Evolutionary conservation across 2,329 filamentous ascomycete species (phyloP), one percentile per base, ranked within the genome.

Genomic region (Venturia carpophila): DNA sequence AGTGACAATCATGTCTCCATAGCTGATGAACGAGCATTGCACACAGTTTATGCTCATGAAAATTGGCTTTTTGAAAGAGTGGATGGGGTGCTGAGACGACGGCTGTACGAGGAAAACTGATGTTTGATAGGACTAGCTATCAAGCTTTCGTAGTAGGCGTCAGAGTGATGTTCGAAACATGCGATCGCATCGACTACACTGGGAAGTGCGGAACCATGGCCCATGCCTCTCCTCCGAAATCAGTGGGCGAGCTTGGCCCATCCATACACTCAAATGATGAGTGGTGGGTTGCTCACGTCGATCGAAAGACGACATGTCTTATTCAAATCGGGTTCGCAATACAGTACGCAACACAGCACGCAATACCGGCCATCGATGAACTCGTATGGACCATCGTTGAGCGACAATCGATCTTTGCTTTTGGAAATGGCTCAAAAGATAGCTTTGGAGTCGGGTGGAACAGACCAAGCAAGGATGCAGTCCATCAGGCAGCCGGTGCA

Each of bases 141-240:
- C 91, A 96, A 71, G 89, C 90, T 63, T 96, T 96, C 71, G 91
- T 96, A 64, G 92, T 89, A 15, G 95, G 96, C 71, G 84, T 83
- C 61, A 85, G 90, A 13, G 91, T 91, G 24, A 81, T 96, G 13
- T 96, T 96, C 84, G 96, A 94, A 75, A 96, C 92, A 0, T 83
- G 92, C 42, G 86, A 92, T 77, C 84, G 92, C 61, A 80, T 80
- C 0, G 90, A 96, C 72, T 92, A 96, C 75, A 88, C 88, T 0
- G 86, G 92, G 68, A 96, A 96, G 82, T 85, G 92, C 71, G 96
- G 96, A 82, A 87, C 90, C 2, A 85, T 96, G 60, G 87, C 90
- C 1, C 91, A 96, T 75, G 94, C 90, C 39, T 96, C 96, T 77
- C 90, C 87, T 17, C 82, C 87, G 67, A 94, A 93, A 77, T 90